phyloP scores from a whole-genome alignment of 2,329 filamentous ascomycete species.

The Cyphellophora attinorum region DNA sequence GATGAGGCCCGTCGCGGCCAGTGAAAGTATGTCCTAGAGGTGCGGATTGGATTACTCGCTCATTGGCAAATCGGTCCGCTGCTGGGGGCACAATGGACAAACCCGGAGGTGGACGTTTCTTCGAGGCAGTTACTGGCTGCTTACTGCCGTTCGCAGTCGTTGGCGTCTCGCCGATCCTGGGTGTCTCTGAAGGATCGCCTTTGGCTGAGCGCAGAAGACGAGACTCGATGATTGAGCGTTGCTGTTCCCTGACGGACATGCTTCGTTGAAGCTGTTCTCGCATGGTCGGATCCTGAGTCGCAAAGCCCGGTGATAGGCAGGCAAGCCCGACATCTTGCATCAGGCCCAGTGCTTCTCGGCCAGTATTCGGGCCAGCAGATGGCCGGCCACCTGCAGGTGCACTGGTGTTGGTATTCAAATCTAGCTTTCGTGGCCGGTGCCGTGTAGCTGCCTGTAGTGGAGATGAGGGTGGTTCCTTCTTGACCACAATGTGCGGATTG shows the following conservation, averaged over 20 bases:
- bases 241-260: constrained; percentile 85
- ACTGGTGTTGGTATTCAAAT: constrained; percentile 51
- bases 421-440: constrained; percentile 66
- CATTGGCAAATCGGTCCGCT: constrained; percentile 82
- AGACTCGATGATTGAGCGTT: constrained; percentile 88
- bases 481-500: constrained; percentile 77
- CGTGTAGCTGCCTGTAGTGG: constrained; percentile 62
- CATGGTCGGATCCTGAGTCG: constrained; percentile 94
- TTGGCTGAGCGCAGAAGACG: constrained; percentile 81
- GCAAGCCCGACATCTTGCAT: constrained; percentile 92
- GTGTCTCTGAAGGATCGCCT: constrained; percentile 55
- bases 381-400: constrained; percentile 35
- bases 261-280: constrained; percentile 91
- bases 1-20: constrained; percentile 70
- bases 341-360: constrained; percentile 62
- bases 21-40: constrained; percentile 93
- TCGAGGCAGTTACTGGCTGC: constrained; percentile 54
- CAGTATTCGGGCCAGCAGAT: constrained; percentile 58
- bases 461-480: constrained; percentile 82
- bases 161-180: constrained; percentile 42
- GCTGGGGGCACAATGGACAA: constrained; percentile 92
- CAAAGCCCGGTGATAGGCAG: constrained; percentile 89
- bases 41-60: constrained; percentile 93
- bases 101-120: constrained; percentile 74
- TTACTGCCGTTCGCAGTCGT: constrained; percentile 38